A percentile compares a stretch with the other conserved stretches of the same genome.
Evolutionary conservation across 495 filamentous ascomycete species (phyloP).

Genomic region (Hyaloscypha bicolor): DNA sequence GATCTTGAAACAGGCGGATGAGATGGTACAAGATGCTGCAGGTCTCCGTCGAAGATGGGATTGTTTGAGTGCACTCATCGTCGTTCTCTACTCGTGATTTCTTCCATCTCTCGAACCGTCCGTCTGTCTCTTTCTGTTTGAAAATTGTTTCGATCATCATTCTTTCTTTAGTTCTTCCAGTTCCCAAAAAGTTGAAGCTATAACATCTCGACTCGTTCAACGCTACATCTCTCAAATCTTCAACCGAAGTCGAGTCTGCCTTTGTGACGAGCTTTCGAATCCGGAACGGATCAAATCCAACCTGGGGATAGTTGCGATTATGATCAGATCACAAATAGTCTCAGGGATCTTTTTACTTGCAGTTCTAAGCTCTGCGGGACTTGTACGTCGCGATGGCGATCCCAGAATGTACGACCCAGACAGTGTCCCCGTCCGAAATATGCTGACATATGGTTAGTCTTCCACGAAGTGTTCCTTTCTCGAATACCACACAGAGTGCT

Average conservation of each 20-base stretch:
- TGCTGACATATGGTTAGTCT: slow-evolving; percentile 16
- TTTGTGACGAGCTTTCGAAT: not conserved
- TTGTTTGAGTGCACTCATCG: not conserved
- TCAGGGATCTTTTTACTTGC: slow-evolving; percentile 16
- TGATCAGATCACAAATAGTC: slow-evolving; percentile 22
- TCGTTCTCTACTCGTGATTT: slow-evolving; percentile 17
- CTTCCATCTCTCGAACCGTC: slow-evolving; percentile 8
- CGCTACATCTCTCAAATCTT: not conserved
- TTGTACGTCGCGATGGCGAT: slow-evolving; percentile 19
- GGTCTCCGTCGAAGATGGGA: not conserved
- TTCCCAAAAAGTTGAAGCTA: not conserved
- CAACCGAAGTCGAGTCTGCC: not conserved
- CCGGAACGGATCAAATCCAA: not conserved
- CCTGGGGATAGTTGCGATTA: not conserved
- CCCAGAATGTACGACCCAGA: slow-evolving; percentile 20
- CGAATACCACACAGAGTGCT: slow-evolving; percentile 16
- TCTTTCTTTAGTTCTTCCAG: slow-evolving; percentile 5
- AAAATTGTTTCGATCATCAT: slow-evolving; percentile 13
- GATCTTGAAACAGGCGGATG: slow-evolving; percentile 15
- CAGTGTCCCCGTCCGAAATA: not conserved
- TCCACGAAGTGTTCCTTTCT: slow-evolving; percentile 20
- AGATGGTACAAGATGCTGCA: slow-evolving; percentile 26
- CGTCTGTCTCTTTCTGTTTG: slow-evolving; percentile 23
- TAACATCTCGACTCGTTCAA: not conserved
- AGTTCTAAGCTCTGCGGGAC: slow-evolving; percentile 27